A percentile compares a stretch with the other conserved stretches of the same genome.
These are phyloP conservation scores for Limnomonas spitsbergensis DNA, from an alignment of 139 green algal genomes.

Conservation along the genomic window DNA sequence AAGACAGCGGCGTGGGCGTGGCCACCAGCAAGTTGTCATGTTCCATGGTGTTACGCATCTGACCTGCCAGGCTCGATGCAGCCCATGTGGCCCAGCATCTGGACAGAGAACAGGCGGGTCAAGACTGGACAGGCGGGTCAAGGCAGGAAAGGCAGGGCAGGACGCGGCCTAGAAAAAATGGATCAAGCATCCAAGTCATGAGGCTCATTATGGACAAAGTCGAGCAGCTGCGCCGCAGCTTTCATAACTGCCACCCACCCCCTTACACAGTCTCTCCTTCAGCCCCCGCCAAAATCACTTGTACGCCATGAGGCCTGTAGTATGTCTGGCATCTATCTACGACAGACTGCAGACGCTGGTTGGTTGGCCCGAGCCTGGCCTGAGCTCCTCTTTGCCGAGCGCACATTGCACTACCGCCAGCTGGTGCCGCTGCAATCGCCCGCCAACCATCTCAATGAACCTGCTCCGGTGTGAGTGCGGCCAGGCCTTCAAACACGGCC, in stretches of 20 bases:
- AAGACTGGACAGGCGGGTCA: too few relatives aligned
- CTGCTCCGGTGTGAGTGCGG: constrained; percentile 35
- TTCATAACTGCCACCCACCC: too few relatives aligned
- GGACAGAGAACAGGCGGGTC: not conserved
- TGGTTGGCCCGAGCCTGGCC: not conserved
- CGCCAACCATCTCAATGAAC: constrained; percentile 55
- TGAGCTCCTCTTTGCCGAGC: constrained; percentile 17
- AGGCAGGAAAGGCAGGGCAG: too few relatives aligned
- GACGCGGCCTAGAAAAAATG: too few relatives aligned
- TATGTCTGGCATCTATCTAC: constrained; percentile 21
- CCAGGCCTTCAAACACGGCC: constrained; percentile 39
- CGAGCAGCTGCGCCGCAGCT: too few relatives aligned
- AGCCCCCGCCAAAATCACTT: constrained; percentile 11
- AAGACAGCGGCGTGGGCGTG: constrained; percentile 44
- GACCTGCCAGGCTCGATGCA: constrained; percentile 34
- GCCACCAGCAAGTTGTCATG: constrained; percentile 48
- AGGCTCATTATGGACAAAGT: too few relatives aligned
- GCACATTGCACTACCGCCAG: not conserved
- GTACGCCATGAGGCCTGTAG: constrained; percentile 23
- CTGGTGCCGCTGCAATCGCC: not conserved
- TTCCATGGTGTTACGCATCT: constrained; percentile 38
- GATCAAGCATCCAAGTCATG: too few relatives aligned
- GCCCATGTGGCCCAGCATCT: constrained; percentile 52
- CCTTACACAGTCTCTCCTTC: too few relatives aligned
- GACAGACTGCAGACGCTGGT: constrained; percentile 29